Conservation (phyloP, 768 basidiomycete species). For the Lentinula guzmanii region DNA sequence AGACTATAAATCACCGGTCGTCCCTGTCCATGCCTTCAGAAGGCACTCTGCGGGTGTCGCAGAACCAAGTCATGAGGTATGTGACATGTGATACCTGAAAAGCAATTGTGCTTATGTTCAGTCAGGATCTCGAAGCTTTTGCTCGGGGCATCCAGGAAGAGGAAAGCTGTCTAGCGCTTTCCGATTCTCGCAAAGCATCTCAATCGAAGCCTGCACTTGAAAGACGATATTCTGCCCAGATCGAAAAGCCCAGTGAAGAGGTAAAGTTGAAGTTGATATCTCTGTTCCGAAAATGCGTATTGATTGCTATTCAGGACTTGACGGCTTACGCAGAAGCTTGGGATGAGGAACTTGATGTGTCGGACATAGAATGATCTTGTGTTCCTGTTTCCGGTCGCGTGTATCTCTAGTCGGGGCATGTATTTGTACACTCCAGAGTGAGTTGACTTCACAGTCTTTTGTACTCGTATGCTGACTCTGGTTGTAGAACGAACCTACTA, state of each 20-base stretch:
- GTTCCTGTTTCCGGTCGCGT: background rate
- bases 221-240: background rate
- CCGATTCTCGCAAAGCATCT: background rate
- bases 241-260: background rate
- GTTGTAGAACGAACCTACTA: too few relatives aligned
- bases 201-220: background rate
- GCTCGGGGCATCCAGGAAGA: background rate
- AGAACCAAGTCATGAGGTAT: constrained; percentile 1
- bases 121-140: background rate
- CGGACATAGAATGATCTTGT: background rate
- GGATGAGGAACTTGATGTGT: constrained; percentile 1
- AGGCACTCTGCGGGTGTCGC: background rate
- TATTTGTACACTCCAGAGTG: background rate
- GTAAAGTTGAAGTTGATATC: background rate
- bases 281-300: background rate
- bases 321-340: constrained; percentile 2
- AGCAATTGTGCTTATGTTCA: background rate
- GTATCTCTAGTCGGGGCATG: background rate
- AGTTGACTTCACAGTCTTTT: too few relatives aligned
- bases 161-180: background rate
- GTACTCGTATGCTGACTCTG: too few relatives aligned
- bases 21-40: background rate
- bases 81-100: too few relatives aligned
- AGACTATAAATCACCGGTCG: background rate
- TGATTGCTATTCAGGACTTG: background rate